These are phyloP conservation scores for Friedmanniomyces endolithicus DNA, from an alignment of 495 filamentous ascomycete species.

Conservation along the genomic window DNA sequence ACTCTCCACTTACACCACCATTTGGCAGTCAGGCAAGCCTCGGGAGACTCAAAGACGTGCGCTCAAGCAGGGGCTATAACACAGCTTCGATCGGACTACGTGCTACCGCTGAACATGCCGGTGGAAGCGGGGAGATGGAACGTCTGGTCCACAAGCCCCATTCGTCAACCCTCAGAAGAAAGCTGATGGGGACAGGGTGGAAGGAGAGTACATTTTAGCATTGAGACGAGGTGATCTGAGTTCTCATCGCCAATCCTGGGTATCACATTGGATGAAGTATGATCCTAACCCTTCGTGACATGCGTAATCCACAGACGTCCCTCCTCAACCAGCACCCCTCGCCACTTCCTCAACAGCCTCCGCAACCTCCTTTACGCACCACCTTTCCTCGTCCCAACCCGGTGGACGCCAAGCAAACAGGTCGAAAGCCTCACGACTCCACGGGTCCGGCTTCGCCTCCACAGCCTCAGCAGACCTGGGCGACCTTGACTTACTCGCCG, in stretches of 20 bases:
- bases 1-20: too few species aligned
- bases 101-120: conserved; percentile 27
- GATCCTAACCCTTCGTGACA: too few species aligned
- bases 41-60: too few species aligned
- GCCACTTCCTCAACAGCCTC: not conserved
- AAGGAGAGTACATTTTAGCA: too few species aligned
- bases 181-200: not conserved
- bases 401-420: conserved; percentile 43
- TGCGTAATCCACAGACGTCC: too few species aligned
- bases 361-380: conserved; percentile 5
- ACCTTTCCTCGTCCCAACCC: conserved; percentile 20
- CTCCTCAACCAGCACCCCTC: not conserved
- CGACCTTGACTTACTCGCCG: not conserved
- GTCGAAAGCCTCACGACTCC: conserved; percentile 49
- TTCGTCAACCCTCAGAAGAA: conserved; percentile 11
- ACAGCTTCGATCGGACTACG: too few species aligned
- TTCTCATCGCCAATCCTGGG: too few species aligned
- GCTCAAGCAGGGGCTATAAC: too few species aligned
- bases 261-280: too few species aligned
- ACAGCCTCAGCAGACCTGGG: not conserved
- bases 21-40: too few species aligned
- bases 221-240: too few species aligned
- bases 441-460: conserved; percentile 20
- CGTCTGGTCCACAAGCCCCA: conserved; percentile 21
- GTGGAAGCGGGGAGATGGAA: conserved; percentile 19